phyloP scores from a whole-genome alignment of 2,329 filamentous ascomycete species.

The Macrophomina pseudophaseolina region DNA sequence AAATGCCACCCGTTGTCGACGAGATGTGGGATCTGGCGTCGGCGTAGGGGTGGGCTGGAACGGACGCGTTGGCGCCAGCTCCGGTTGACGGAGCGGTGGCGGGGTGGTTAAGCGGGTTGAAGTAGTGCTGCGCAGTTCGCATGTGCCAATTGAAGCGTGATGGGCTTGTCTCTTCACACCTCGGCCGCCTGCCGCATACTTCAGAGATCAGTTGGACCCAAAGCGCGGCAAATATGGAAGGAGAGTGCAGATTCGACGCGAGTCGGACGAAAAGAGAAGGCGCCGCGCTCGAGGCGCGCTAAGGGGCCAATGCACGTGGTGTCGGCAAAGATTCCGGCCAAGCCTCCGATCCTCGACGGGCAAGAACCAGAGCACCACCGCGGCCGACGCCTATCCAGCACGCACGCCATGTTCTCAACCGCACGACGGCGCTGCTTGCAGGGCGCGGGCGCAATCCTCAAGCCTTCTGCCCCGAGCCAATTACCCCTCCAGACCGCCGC shows the following conservation, averaged over 20 bases:
- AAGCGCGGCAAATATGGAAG: neutral
- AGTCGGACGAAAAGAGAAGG: neutral
- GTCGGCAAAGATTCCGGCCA: conserved; percentile 1
- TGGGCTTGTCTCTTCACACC: neutral
- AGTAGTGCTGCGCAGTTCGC: neutral
- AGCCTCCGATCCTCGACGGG: neutral
- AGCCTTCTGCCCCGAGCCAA: conserved; percentile 41
- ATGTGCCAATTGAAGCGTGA: neutral
- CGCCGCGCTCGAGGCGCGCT: conserved; percentile 4
- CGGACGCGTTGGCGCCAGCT: neutral
- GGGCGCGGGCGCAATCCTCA: conserved; percentile 55
- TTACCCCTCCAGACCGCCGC: conserved; percentile 69
- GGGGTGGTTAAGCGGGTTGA: neutral
- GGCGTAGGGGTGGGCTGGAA: neutral
- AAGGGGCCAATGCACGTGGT: neutral
- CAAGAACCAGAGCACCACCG: conserved; percentile 9
- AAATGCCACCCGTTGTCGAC: neutral
- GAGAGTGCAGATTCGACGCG: neutral
- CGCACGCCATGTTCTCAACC: conserved; percentile 66
- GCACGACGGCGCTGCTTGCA: conserved; percentile 61
- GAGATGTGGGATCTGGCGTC: conserved; percentile 15
- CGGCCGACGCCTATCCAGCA: neutral
- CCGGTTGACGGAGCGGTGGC: neutral
- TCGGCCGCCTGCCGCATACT: neutral
- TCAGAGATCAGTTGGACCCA: neutral